These are phyloP conservation scores for Fagopyrum tataricum DNA, from an alignment of 148 eudicot genomes.

Conservation along the genomic window DNA sequence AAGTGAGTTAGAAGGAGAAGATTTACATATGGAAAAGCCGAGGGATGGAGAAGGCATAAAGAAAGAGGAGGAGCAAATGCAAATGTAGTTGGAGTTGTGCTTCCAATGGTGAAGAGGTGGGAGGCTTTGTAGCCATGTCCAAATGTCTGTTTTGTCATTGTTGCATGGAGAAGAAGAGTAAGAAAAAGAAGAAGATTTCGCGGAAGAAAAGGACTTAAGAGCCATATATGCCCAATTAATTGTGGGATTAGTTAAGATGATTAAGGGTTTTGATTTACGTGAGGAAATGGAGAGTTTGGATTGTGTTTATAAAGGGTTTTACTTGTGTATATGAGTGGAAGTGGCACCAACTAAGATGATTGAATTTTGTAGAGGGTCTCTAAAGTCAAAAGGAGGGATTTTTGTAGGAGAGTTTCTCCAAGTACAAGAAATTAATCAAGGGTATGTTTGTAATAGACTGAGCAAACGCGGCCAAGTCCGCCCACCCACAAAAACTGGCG, in stretches of 20 bases:
- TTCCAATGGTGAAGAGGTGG: slow-evolving; percentile 57
- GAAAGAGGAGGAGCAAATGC: slow-evolving; percentile 41
- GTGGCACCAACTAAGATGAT: slow-evolving; percentile 3
- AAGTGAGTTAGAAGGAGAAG: slow-evolving; percentile 23
- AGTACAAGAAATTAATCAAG: not conserved
- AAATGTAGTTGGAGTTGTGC: slow-evolving; percentile 34
- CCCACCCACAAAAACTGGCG: too few species aligned
- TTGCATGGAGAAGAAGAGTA: slow-evolving; percentile 12
- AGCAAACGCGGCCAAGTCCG: too few species aligned
- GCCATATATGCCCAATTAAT: not conserved
- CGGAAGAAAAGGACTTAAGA: not conserved
- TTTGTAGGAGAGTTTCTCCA: not conserved
- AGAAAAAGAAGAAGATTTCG: not conserved
- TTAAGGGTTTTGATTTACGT: not conserved
- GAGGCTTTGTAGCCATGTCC: slow-evolving; percentile 67
- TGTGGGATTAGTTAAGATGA: not conserved
- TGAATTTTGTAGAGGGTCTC: not conserved
- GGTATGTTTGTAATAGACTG: not conserved
- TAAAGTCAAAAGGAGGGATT: not conserved
- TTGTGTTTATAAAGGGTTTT: slow-evolving; percentile 10
- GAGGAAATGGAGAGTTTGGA: not conserved
- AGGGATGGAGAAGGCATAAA: slow-evolving; percentile 35
- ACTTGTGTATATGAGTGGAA: slow-evolving; percentile 5
- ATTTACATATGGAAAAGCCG: slow-evolving; percentile 40
- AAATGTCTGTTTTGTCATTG: slow-evolving; percentile 50